These are phyloP conservation scores for Penium margaritaceum DNA, from an alignment of 139 green algal species.

Conservation along the genomic window DNA sequence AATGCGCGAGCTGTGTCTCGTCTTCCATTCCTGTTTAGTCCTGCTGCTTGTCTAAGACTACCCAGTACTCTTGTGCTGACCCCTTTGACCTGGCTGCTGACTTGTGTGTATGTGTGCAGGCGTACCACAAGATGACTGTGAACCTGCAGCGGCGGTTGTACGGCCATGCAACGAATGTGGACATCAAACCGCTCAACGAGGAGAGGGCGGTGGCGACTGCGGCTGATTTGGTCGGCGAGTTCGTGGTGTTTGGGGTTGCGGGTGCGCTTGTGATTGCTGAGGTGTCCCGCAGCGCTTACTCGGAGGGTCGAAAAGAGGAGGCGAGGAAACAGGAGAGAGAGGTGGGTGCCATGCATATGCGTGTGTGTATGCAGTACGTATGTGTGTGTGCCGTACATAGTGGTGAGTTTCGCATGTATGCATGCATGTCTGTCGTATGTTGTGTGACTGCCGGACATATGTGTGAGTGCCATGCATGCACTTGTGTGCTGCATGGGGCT, in stretches of 20 bases:
- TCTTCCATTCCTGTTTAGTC: too few relatives aligned
- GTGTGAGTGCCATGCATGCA: not conserved
- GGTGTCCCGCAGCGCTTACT: not conserved
- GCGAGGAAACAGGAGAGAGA: not conserved
- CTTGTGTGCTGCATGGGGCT: not conserved
- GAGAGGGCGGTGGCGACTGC: constrained; percentile 24
- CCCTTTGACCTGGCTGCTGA: too few relatives aligned
- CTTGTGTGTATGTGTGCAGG: too few relatives aligned
- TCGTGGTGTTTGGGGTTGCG: constrained; percentile 24
- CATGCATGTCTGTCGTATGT: not conserved
- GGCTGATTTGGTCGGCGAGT: constrained; percentile 22
- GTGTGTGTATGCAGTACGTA: not conserved
- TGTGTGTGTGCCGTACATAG: not conserved
- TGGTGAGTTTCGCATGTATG: not conserved
- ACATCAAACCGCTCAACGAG: constrained; percentile 32
- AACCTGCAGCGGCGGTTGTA: constrained; percentile 23
- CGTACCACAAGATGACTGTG: constrained; percentile 32
- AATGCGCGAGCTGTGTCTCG: too few relatives aligned
- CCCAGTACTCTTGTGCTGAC: too few relatives aligned
- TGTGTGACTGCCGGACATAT: not conserved
- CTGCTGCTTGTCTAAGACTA: too few relatives aligned
- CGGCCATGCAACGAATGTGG: constrained; percentile 8
- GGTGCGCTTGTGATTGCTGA: not conserved
- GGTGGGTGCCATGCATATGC: not conserved
- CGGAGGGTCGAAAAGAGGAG: not conserved